Base-by-base conservation (phyloP, 2,329 filamentous ascomycete species). In the Penicillium sp. region DNA sequence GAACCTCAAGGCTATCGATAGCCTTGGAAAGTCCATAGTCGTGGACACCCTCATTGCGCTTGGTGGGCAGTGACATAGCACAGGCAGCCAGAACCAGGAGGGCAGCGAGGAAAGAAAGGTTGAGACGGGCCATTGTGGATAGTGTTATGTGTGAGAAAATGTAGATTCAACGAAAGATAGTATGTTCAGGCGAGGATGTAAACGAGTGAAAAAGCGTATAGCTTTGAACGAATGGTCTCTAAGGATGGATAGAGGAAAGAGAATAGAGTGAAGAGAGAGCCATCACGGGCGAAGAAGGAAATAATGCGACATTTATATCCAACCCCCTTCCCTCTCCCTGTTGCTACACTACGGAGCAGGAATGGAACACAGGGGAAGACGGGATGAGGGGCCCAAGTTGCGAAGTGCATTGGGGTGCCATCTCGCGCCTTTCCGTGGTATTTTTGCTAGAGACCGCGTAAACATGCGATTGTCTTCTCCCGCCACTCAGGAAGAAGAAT, bases 51-150 rank as follows among this genome's bases (percentile, higher is more conserved):
- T 21, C 41, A 30, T 53, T 56, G 23, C 53, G 58, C 52, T 66
- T 63, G 33, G 58, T 49, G 1, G 70, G 70, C 44, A 66, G 49
- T 2, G 69, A 68, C 26, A 65, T 52, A 30, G 64, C 63, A 24
- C 66, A 44, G 7, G 66, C 50, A 6, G 66, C 69, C 23, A 73
- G 58, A 44, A 65, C 54, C 21, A 71, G 52, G 43, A 67, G 59
- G 36, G 65, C 46, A 15, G 67, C 61, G 23, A 70, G 50, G 44
- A 68, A 52, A 21, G 65, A 67, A 18, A 69, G 33, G 34, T 40
- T 69, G 59, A 68, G 58, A 32, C 67, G 69, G 36, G 65, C 59
- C 69, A 72, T 71, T 54, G 24, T 64, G 54, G 33, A 52, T 49
- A 18, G n/a, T 20, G 27, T n/a, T 32, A 20, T 56, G 27, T 42